phyloP scores from a whole-genome alignment of 345 rosid species.

The Ceriops zippeliana region DNA sequence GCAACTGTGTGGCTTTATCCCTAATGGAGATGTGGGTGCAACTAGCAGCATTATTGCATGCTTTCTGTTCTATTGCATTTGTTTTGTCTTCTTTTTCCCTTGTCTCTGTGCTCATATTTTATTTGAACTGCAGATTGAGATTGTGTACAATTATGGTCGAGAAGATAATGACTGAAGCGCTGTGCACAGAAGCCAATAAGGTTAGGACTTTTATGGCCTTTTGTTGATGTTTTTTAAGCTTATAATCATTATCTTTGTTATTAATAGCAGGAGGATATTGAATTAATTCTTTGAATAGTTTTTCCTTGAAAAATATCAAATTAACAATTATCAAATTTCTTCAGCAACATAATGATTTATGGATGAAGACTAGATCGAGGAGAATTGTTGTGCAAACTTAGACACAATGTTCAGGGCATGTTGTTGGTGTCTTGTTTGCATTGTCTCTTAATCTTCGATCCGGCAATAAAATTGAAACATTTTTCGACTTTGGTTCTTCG shows the following conservation, averaged over 20 bases:
- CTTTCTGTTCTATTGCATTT: slow-evolving; percentile 2
- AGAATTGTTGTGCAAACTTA: not conserved
- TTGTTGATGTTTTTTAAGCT: too few relatives aligned
- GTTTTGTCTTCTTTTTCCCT: not conserved
- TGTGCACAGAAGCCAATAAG: slow-evolving; percentile 17
- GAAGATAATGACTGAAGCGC: slow-evolving; percentile 62
- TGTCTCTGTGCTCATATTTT: slow-evolving; percentile 4
- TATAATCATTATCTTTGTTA: too few relatives aligned
- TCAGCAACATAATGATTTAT: not conserved
- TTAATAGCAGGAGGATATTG: too few relatives aligned
- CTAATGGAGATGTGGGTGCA: not conserved
- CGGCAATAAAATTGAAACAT: not conserved
- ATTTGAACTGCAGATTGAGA: slow-evolving; percentile 73
- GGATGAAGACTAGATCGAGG: too few relatives aligned
- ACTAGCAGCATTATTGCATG: not conserved
- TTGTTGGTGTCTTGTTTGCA: too few relatives aligned
- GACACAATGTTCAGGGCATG: not conserved
- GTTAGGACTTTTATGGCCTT: slow-evolving; percentile 23
- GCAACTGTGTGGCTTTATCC: too few relatives aligned
- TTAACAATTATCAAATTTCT: not conserved
- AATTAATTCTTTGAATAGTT: not conserved
- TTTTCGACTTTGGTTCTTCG: not conserved
- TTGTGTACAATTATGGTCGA: slow-evolving; percentile 74
- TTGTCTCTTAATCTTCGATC: not conserved
- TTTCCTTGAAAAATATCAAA: not conserved